Conservation (phyloP, 2,329 filamentous ascomycete genomes). For the Apiospora arundinis region DNA sequence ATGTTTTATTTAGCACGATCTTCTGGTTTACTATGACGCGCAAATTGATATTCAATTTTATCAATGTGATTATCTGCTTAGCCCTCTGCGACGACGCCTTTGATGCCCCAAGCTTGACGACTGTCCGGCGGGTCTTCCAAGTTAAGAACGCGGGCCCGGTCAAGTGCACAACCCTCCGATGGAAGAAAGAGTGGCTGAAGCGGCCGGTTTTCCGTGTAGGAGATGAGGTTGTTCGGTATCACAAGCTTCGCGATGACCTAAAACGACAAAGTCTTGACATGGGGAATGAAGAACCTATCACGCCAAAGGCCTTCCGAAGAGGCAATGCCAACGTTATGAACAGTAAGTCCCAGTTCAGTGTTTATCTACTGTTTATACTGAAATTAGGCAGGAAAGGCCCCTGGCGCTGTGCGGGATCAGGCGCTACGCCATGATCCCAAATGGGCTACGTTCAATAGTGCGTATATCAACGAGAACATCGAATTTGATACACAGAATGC, state of each 20-base stretch:
- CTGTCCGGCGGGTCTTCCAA: neutral
- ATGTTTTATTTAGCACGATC: constrained; percentile 33
- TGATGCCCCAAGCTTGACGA: constrained; percentile 26
- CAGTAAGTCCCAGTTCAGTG: constrained; percentile 28
- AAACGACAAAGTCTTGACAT: constrained; percentile 34
- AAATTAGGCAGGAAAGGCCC: constrained; percentile 31
- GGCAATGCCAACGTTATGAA: constrained; percentile 33
- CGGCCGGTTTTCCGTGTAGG: constrained; percentile 1
- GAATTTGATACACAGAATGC: constrained; percentile 40
- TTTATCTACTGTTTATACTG: constrained; percentile 15
- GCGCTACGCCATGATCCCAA: constrained; percentile 39
- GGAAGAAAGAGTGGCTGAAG: constrained; percentile 17
- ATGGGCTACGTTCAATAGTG: constrained; percentile 36
- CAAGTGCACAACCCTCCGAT: constrained; percentile 7
- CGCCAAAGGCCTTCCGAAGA: constrained; percentile 29
- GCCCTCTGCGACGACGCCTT: constrained; percentile 29
- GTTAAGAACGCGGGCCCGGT: neutral
- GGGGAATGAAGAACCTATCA: constrained; percentile 30
- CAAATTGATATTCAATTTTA: neutral
- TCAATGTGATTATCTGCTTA: neutral
- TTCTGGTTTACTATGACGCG: constrained; percentile 22
- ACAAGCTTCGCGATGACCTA: constrained; percentile 37
- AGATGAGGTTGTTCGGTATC: constrained; percentile 33
- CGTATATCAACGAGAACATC: constrained; percentile 38
- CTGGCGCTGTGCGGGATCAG: constrained; percentile 37